Evolutionary conservation across 1,139 yeast species (phyloP), one percentile per base, ranked within the genome.

Genomic region (Hansenula sp.): DNA sequence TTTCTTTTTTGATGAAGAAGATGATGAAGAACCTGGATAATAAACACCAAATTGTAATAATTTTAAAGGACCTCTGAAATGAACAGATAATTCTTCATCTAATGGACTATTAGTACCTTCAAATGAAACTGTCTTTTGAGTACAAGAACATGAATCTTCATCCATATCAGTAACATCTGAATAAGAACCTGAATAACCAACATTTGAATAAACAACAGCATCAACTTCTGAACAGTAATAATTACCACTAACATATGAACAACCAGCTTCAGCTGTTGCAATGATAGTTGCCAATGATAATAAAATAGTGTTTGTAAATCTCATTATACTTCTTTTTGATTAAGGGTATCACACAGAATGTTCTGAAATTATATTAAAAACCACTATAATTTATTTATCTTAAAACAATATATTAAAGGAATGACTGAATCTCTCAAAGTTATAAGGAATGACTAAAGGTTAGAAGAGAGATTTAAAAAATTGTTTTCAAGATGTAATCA

Each of bases 11-110:
- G 62, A 42, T 22, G 68, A 50, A 26, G 66, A 52, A 16, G 62
- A 44, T 24, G 68, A 50, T 27, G 65, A 51, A 14, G 62, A 45
- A 18, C 68, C 53, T 46, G 80, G 77, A 46, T 74, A 71, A 65
- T 82, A 83, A 52, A 73, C 87, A 52, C 89, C 97, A 59, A 92
- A 88, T 65, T 86, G 85, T 56, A 72, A 67, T 59, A 90, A 75
- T 44, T 76, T 71, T 51, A 92, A 63, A 27, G 97, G 98, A 43
- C 97, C 98, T 66, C 97, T 80, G 72, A 90, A 87, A 64, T 90
- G 97, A 43, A 92, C 86, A 16, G 96, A 82, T 39, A 90, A 69
- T 62, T 88, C 96, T 66, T 88, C 95, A 64, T 88, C 79, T 46
- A 90, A 68, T 27, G 97, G 97, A 37, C 96, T 69, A 58, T 87